phyloP scores from a whole-genome alignment of 1,139 yeast genomes.

The Saccharomyces hybrid region DNA sequence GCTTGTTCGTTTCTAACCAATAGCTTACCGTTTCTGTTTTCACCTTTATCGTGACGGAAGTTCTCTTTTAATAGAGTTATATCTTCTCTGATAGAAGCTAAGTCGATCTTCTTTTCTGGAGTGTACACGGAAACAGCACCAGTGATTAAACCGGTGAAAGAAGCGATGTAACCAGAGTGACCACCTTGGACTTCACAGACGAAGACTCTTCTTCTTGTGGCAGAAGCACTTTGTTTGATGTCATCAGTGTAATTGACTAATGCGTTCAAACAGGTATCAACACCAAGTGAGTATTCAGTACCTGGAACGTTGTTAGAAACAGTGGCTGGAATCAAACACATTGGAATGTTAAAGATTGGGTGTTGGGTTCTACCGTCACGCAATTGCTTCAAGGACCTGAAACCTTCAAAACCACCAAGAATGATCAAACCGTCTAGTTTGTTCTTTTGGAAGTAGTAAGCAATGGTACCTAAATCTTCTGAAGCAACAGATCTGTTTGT shows the following conservation, averaged over 20 bases:
- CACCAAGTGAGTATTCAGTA: constrained; percentile 69
- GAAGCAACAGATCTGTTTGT: constrained; percentile 68
- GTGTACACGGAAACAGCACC: constrained; percentile 73
- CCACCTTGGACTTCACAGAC: constrained; percentile 87
- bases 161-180: constrained; percentile 70
- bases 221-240: constrained; percentile 70
- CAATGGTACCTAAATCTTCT: constrained; percentile 64
- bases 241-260: constrained; percentile 72
- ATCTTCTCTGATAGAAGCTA: constrained; percentile 55
- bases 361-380: constrained; percentile 54
- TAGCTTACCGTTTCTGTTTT: constrained; percentile 70
- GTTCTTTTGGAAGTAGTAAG: constrained; percentile 67
- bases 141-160: constrained; percentile 56
- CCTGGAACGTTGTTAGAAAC: constrained; percentile 82
- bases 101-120: constrained; percentile 59
- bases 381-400: constrained; percentile 58
- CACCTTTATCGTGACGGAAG: constrained; percentile 51
- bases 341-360: constrained; percentile 68
- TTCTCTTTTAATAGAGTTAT: constrained; percentile 48
- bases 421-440: constrained; percentile 64
- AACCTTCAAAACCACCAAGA: constrained; percentile 79
- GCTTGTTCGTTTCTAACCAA: constrained; percentile 82
- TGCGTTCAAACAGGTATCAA: constrained; percentile 71
- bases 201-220: constrained; percentile 69
- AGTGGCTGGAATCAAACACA: constrained; percentile 75